Evolutionary conservation across 441 rosid species (phyloP).

Genomic region (Populus hybrid): DNA sequence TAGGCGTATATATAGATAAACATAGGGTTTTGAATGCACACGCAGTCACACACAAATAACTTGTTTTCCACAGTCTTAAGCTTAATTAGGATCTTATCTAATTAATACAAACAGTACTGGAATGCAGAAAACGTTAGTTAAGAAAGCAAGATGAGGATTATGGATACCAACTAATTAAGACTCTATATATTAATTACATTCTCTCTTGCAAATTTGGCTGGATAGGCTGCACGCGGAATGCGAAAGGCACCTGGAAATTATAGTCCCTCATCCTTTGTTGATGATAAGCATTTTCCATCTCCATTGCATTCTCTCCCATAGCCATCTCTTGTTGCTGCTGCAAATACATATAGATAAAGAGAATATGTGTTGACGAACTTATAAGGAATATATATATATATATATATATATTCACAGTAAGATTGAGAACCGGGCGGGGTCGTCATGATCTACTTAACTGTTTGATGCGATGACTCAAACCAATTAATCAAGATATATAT

Average conservation of each 20-base stretch:
- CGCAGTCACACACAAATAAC: neutral
- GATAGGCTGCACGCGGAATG: constrained; percentile 72
- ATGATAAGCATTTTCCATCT: constrained; percentile 42
- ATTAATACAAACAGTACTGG: neutral
- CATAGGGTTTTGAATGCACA: neutral
- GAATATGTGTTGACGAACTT: neutral
- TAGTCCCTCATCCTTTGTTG: constrained; percentile 38
- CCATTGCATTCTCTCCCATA: constrained; percentile 46
- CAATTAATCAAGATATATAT: neutral
- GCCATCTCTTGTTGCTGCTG: constrained; percentile 66
- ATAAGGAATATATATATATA: neutral
- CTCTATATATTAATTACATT: constrained; percentile 23
- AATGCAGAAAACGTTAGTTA: neutral
- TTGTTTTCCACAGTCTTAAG: neutral
- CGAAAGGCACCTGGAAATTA: constrained; percentile 45
- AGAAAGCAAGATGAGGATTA: neutral
- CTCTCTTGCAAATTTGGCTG: constrained; percentile 85
- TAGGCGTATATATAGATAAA: neutral
- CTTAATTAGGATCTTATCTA: neutral
- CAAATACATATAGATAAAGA: no score
- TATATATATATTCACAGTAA: neutral
- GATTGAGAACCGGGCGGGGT: neutral
- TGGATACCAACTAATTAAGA: neutral
- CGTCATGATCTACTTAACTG: neutral
- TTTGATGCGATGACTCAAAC: neutral